These are phyloP conservation scores for Kodamaea leandrae DNA, from an alignment of 805 yeast genomes.

Conservation along the genomic window DNA sequence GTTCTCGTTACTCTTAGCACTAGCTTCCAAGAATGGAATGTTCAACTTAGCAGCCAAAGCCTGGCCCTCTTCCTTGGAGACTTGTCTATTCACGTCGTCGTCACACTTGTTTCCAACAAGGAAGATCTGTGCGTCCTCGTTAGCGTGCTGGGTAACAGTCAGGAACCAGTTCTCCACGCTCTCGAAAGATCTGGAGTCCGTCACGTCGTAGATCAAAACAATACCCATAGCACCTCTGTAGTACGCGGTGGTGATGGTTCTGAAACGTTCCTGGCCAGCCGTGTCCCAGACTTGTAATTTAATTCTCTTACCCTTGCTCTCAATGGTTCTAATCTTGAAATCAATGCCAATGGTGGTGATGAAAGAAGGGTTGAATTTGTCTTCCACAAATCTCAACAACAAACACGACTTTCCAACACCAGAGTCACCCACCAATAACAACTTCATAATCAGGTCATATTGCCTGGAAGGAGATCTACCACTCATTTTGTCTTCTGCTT, in stretches of 20 bases:
- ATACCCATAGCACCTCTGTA: constrained; percentile 90
- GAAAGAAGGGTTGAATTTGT: constrained; percentile 93
- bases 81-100: constrained; percentile 82
- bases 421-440: constrained; percentile 90
- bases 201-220: constrained; percentile 77
- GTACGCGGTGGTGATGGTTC: constrained; percentile 91
- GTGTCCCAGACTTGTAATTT: constrained; percentile 97
- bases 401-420: constrained; percentile 88
- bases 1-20: constrained; percentile 90
- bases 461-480: constrained; percentile 67
- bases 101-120: constrained; percentile 96
- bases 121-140: constrained; percentile 91
- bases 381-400: constrained; percentile 89
- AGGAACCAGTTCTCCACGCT: constrained; percentile 93
- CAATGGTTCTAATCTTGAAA: constrained; percentile 95
- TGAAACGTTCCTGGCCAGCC: constrained; percentile 95
- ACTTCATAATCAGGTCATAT: constrained; percentile 88
- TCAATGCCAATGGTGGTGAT: constrained; percentile 98
- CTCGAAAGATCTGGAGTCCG: constrained; percentile 87
- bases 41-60: constrained; percentile 81
- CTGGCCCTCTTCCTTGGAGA: constrained; percentile 87
- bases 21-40: constrained; percentile 90
- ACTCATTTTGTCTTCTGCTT: constrained; percentile 36
- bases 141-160: constrained; percentile 95
- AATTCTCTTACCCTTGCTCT: constrained; percentile 86